Percentiles rank a stretch among this genome's conserved stretches.
Evolutionary conservation across 495 filamentous ascomycete species (phyloP).

Genomic region (Xylaria intraflava): DNA sequence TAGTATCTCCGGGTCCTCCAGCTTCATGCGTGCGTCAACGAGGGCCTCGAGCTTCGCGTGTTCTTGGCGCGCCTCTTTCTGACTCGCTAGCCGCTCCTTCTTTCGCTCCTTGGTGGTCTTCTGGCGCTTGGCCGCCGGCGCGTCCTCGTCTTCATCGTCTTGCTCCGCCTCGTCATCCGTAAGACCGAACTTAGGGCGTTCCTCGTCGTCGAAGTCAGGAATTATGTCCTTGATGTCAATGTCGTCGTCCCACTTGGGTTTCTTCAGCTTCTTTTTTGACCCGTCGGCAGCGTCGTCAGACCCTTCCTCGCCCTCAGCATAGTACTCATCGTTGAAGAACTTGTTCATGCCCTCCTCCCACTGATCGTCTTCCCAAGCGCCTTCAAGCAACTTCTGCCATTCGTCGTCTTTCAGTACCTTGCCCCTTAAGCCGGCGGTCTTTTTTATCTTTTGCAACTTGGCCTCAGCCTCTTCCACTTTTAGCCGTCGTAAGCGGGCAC

Average conservation of each 20-base stretch:
- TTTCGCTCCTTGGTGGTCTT: slow-evolving; percentile 59
- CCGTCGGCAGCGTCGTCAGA: slow-evolving; percentile 27
- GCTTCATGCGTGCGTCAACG: slow-evolving; percentile 74
- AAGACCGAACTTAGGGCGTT: slow-evolving; percentile 47
- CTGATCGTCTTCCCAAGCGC: slow-evolving; percentile 72
- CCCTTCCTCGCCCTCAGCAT: slow-evolving; percentile 56
- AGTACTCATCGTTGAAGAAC: slow-evolving; percentile 83
- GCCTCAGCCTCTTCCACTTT: slow-evolving; percentile 83
- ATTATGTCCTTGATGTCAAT: slow-evolving; percentile 92
- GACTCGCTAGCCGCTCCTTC: slow-evolving; percentile 61
- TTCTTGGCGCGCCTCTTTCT: slow-evolving; percentile 68
- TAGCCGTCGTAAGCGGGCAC: slow-evolving; percentile 72
- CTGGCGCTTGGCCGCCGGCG: slow-evolving; percentile 45
- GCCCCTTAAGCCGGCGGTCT: slow-evolving; percentile 72
- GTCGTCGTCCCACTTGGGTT: slow-evolving; percentile 94
- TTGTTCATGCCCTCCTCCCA: slow-evolving; percentile 88
- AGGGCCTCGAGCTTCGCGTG: slow-evolving; percentile 76
- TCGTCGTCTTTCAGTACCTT: slow-evolving; percentile 65
- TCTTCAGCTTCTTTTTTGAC: slow-evolving; percentile 57
- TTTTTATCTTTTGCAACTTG: slow-evolving; percentile 74
- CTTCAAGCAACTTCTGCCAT: slow-evolving; percentile 76
- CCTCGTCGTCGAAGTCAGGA: slow-evolving; percentile 68
- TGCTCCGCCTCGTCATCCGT: slow-evolving; percentile 40
- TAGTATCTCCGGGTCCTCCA: slow-evolving; percentile 55
- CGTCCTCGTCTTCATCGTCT: slow-evolving; percentile 33